phyloP scores from a whole-genome alignment of 2,329 filamentous ascomycete genomes.

The Xylaria sp. region DNA sequence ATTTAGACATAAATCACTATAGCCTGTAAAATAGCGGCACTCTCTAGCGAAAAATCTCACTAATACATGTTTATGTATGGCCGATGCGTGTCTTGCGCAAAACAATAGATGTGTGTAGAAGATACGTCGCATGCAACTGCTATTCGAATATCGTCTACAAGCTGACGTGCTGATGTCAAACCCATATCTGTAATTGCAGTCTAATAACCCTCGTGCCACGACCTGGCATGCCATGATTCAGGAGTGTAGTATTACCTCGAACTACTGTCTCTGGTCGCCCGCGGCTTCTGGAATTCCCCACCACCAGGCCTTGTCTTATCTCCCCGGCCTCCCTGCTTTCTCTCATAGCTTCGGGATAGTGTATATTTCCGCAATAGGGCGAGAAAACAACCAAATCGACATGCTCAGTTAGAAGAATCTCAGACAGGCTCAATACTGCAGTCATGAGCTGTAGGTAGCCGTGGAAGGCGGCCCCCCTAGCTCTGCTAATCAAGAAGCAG shows the following conservation, averaged over 20 bases:
- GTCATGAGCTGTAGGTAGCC: not conserved
- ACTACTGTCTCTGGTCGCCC: slow-evolving; percentile 24
- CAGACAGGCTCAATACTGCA: not conserved
- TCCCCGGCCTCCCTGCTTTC: not conserved
- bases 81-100: not conserved
- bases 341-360: not conserved
- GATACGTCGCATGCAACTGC: not conserved
- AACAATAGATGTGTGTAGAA: not conserved
- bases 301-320: not conserved
- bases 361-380: not conserved
- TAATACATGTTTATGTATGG: not conserved
- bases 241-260: slow-evolving; percentile 1
- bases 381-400: not conserved
- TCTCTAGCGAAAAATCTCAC: not conserved
- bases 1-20: not conserved
- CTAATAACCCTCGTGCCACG: slow-evolving; percentile 5
- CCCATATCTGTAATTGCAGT: slow-evolving; percentile 4
- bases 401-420: no score
- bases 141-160: not conserved
- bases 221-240: slow-evolving; percentile 15
- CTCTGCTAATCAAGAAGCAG: slow-evolving; percentile 8
- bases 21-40: not conserved
- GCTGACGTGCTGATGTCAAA: not conserved
- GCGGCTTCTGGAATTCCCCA: slow-evolving; percentile 6
- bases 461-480: slow-evolving; percentile 6